Percentiles rank a stretch among this genome's conserved stretches.
Conservation (phyloP, 2,329 filamentous ascomycete genomes). For the Fusarium coicis region DNA sequence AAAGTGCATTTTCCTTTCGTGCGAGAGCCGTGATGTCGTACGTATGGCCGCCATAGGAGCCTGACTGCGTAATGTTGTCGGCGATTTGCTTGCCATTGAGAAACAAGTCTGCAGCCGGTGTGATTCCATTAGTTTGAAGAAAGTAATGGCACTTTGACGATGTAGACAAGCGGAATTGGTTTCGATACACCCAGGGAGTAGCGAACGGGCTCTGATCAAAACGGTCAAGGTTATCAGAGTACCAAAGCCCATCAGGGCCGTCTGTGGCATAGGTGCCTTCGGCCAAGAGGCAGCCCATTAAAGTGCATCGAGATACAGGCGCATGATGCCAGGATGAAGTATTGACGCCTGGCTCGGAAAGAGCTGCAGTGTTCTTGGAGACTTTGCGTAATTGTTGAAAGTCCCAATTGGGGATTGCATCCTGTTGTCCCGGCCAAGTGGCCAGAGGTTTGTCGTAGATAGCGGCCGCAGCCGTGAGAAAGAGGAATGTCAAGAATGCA, state of each 20-base stretch:
- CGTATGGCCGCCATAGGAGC: neutral
- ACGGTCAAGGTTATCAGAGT: neutral
- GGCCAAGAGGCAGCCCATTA: neutral
- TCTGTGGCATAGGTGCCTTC: neutral
- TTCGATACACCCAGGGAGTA: neutral
- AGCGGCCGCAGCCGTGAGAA: neutral
- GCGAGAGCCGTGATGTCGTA: neutral
- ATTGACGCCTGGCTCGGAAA: neutral
- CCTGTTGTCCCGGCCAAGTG: neutral
- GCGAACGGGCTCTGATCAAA: neutral
- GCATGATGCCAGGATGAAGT: neutral
- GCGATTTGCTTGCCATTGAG: neutral
- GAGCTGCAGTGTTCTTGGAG: neutral
- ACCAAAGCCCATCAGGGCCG: neutral
- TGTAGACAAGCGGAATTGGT: neutral
- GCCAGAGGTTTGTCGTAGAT: neutral
- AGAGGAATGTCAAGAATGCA: neutral
- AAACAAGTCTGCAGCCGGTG: neutral
- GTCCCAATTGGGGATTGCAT: neutral
- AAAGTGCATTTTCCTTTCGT: neutral
- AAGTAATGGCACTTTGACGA: neutral
- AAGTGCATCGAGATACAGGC: neutral
- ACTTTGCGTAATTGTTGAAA: neutral
- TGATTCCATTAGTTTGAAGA: neutral
- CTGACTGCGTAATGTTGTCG: neutral